A percentile compares a stretch with the other conserved stretches of the same genome.
phyloP scores from a whole-genome alignment of 2,329 filamentous ascomycete genomes.

The Zasmidium citrigriseum region DNA sequence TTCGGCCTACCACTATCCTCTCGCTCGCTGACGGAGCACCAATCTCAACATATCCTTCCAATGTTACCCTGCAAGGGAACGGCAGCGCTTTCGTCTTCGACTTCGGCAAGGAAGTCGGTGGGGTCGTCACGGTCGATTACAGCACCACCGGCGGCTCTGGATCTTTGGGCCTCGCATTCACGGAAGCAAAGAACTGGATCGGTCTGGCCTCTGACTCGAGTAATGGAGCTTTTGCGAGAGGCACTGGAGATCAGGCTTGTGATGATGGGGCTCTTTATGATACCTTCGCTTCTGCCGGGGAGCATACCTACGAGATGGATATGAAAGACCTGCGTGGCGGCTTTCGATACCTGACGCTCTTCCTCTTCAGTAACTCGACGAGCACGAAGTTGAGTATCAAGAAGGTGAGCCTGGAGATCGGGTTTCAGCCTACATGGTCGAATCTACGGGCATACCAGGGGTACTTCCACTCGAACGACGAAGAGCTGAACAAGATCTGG shows the following conservation, averaged over 20 bases:
- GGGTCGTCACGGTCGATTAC: slow-evolving; percentile 56
- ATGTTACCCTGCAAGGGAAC: slow-evolving; percentile 44
- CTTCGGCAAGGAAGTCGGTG: slow-evolving; percentile 61
- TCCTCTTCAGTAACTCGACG: slow-evolving; percentile 39
- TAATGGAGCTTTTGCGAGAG: slow-evolving; percentile 39
- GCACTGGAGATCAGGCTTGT: slow-evolving; percentile 28
- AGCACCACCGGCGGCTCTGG: slow-evolving; percentile 41
- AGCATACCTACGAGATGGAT: slow-evolving; percentile 47
- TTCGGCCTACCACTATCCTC: slow-evolving; percentile 49
- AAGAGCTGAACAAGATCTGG: slow-evolving; percentile 59
- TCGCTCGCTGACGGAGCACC: slow-evolving; percentile 35
- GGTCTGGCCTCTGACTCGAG: slow-evolving; percentile 47
- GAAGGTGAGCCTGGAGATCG: slow-evolving; percentile 46
- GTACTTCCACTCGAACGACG: slow-evolving; percentile 39
- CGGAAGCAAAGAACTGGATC: slow-evolving; percentile 45
- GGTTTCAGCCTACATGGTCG: slow-evolving; percentile 52
- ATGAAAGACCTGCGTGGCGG: slow-evolving; percentile 51
- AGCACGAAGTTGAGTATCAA: slow-evolving; percentile 39
- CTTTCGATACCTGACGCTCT: slow-evolving; percentile 56
- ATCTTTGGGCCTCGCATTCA: slow-evolving; percentile 42
- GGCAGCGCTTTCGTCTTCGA: slow-evolving; percentile 59
- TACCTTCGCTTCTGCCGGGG: slow-evolving; percentile 34
- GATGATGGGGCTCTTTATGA: slow-evolving; percentile 49
- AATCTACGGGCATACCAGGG: slow-evolving; percentile 41
- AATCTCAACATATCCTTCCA: slow-evolving; percentile 35